Evolutionary conservation across 1,139 yeast genomes (phyloP), one percentile per base, ranked within the genome.

Genomic region (Hyphopichia wangnamkhiaoensis): DNA sequence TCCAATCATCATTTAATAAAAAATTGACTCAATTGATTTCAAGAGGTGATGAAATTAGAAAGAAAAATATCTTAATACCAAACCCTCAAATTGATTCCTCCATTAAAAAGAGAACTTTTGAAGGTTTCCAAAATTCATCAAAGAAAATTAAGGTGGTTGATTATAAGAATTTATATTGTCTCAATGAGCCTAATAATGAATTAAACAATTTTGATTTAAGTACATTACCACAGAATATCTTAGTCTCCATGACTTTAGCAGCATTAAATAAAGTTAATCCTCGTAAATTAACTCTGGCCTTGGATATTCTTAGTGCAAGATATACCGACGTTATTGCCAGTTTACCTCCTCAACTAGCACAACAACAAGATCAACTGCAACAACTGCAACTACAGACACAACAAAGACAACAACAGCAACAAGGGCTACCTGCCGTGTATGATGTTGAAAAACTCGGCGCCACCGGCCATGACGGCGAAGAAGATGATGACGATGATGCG

Each of bases 181-280:
- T 91, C 42, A 82, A 84, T 43, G 84, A 80, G 37, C 68, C 82
- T 2, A 59, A 63, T 25, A 82, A 84, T 56, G 80, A 83, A 35
- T 60, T 82, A 35, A 76, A 80, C 20, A 70, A 74, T 36, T 84
- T 88, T 53, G 93, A 90, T 58, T 78, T 89, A 37, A 74, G 87
- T 6, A 66, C 78, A 7, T 67, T 91, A 13, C 86, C 94, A 1
- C 76, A 74, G 27, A 79, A 82, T 41, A 71, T 84, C 4, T 76
- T 89, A 40, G 74, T 76, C 25, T 75, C 79, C 34, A 83, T 84
- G 74, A 87, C 84, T 16, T 67, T 80, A 41, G 76, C 79, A 31
- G 90, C 85, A 2, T 71, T 84, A 52, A 69, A 71, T 36, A 74
- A 74, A 30, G 79, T 80, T 0, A 76, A 79, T 38, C 66, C 74